These are phyloP conservation scores for Mucor circinelloides DNA, from an alignment of 371 early-diverging fungal species.

Conservation along the genomic window DNA sequence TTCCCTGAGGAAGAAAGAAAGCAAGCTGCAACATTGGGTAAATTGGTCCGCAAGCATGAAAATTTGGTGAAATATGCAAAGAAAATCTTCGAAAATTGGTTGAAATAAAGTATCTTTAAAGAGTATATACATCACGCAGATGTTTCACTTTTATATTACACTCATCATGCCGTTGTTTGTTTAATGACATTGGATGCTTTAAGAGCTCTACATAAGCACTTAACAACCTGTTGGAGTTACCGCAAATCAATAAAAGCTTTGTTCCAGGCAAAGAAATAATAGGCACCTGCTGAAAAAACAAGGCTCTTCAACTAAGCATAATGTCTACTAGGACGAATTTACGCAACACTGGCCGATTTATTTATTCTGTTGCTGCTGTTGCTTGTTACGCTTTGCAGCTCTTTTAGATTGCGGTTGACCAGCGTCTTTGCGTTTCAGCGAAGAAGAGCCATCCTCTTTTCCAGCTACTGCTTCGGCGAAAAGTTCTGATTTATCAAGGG, in stretches of 20 bases:
- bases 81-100: slow-evolving; percentile 35
- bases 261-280: too few species aligned
- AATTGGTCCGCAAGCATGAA: slow-evolving; percentile 53
- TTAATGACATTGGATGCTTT: too few species aligned
- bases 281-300: too few species aligned
- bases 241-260: too few species aligned
- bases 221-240: too few species aligned
- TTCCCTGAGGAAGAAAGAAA: slow-evolving; percentile 39
- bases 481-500: slow-evolving; percentile 37
- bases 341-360: too few species aligned
- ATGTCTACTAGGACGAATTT: too few species aligned
- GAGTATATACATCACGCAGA: too few species aligned
- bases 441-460: neutral
- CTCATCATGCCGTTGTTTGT: too few species aligned
- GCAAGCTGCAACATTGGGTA: slow-evolving; percentile 44
- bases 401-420: slow-evolving; percentile 9
- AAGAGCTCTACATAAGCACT: too few species aligned
- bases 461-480: slow-evolving; percentile 6
- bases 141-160: too few species aligned
- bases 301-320: too few species aligned
- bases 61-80: slow-evolving; percentile 60
- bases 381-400: slow-evolving; percentile 24
- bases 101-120: slow-evolving; percentile 9
- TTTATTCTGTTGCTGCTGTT: slow-evolving; percentile 7
- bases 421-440: slow-evolving; percentile 16